phyloP scores from a whole-genome alignment of 2,329 filamentous ascomycete species.

The Ophiostoma ips region DNA sequence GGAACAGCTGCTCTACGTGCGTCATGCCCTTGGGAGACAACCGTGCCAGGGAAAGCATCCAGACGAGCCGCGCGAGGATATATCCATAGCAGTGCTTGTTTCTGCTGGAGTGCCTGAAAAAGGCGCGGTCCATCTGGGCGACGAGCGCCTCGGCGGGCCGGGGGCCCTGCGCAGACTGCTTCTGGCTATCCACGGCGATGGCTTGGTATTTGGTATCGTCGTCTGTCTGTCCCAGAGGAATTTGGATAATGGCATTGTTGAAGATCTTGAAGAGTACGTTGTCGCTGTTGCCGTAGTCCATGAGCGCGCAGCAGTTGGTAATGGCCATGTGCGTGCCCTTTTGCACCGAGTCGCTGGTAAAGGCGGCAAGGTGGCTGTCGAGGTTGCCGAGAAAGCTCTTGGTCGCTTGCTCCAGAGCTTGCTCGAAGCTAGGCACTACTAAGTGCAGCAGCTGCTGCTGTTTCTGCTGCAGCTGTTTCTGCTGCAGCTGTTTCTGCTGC shows the following conservation, averaged over 20 bases:
- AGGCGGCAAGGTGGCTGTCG: conserved; percentile 40
- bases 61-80: conserved; percentile 47
- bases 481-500: too few relatives aligned
- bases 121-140: conserved; percentile 29
- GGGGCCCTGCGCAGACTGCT: background rate
- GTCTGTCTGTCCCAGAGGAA: background rate
- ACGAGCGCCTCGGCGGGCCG: conserved; percentile 19
- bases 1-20: conserved; percentile 27
- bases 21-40: conserved; percentile 26
- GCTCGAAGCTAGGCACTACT: too few relatives aligned
- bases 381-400: conserved; percentile 39
- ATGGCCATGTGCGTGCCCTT: conserved; percentile 43
- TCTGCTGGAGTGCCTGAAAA: conserved; percentile 32
- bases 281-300: conserved; percentile 37
- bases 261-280: conserved; percentile 29
- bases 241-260: background rate
- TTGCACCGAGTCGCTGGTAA: conserved; percentile 37
- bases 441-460: too few relatives aligned
- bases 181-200: background rate
- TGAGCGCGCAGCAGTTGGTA: conserved; percentile 36
- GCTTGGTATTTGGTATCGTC: background rate
- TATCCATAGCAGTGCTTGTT: conserved; percentile 45
- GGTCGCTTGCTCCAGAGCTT: too few relatives aligned
- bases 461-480: too few relatives aligned
- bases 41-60: conserved; percentile 34